Base-by-base conservation (phyloP, 1,139 yeast genomes). In the Pichia sp. region DNA sequence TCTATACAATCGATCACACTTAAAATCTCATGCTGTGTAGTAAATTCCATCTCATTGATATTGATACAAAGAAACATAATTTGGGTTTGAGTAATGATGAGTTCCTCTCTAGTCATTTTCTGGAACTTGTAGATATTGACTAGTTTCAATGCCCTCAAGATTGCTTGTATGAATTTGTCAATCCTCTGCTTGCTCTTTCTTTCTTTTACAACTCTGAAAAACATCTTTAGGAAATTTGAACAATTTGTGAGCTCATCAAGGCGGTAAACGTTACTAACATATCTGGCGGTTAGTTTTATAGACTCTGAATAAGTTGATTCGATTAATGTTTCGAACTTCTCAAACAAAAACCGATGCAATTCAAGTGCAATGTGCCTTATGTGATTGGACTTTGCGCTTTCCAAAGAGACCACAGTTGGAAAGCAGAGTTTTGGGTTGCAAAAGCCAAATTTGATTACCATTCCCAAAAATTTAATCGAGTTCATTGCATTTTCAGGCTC, bases 371-470 rank as follows among this genome's bases (percentile, higher is more conserved):
- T 69, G 1, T 67, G 67, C 40, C 77, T 72, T 31, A 86, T 73
- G n/a, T 69, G 67, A 2, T 65, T 65, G 31, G 73, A 70, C 0
- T 73, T 68, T 1, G 90, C 81, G 0, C 88, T 76, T 57, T 84
- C 83, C 45, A 90, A 71, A 0, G 93, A 93, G 54, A 89, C 77
- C 1, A 87, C 74, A 0, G 90, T 84, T 0, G 92, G 79, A 11
- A 85, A 78, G 61, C 90, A 82, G 5, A 76, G 63, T 54, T 85
- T 80, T 1, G 96, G 96, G 64, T 86, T 88, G 0, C 86, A 87
- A 67, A 81, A 84, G 0, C 96, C 96, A 51, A 81, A 74, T 36
- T 75, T 75, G 4, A 85, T 75, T 30, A 85, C 78, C 48, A 80
- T 67, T 54, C 76, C 80, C 43, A 88, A 65, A 59, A 84, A 80